A percentile compares a stretch with the other conserved stretches of the same genome.
Conservation (phyloP, 2,329 filamentous ascomycete species). For the Dothideomycetes sp. region DNA sequence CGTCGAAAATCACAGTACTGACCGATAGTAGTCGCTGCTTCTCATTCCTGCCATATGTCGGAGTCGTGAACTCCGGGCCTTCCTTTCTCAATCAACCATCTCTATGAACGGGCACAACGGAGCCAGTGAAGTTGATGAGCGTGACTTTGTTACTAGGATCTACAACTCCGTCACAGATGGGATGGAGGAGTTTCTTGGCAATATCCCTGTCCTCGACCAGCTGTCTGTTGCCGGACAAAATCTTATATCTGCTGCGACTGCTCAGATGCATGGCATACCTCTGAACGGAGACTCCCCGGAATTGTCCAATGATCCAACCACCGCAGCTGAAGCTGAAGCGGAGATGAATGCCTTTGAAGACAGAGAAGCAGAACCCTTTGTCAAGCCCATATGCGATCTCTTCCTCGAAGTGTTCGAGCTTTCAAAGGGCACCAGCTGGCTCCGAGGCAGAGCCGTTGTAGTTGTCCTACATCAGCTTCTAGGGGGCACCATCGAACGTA, state of each 20-base stretch:
- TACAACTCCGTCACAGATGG: conserved; percentile 97
- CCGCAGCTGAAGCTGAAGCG: conserved; percentile 69
- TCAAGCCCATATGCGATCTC: conserved; percentile 96
- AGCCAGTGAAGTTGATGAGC: conserved; percentile 48
- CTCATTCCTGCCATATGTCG: conserved; percentile 86
- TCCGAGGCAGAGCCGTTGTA: conserved; percentile 87
- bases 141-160: conserved; percentile 82
- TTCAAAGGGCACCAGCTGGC: conserved; percentile 92
- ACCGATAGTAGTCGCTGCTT: conserved; percentile 42
- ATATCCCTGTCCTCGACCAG: conserved; percentile 90
- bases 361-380: conserved; percentile 82
- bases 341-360: conserved; percentile 90
- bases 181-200: conserved; percentile 95
- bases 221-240: conserved; percentile 88
- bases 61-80: conserved; percentile 81
- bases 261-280: conserved; percentile 32
- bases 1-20: background rate
- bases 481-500: conserved; percentile 90
- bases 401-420: conserved; percentile 94
- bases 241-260: conserved; percentile 62
- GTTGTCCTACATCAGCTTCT: conserved; percentile 93
- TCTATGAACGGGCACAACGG: conserved; percentile 53
- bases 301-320: conserved; percentile 22
- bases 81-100: conserved; percentile 77
- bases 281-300: conserved; percentile 30